Base-by-base conservation (phyloP, 495 filamentous ascomycete genomes). In the Sordaria brevicollis region DNA sequence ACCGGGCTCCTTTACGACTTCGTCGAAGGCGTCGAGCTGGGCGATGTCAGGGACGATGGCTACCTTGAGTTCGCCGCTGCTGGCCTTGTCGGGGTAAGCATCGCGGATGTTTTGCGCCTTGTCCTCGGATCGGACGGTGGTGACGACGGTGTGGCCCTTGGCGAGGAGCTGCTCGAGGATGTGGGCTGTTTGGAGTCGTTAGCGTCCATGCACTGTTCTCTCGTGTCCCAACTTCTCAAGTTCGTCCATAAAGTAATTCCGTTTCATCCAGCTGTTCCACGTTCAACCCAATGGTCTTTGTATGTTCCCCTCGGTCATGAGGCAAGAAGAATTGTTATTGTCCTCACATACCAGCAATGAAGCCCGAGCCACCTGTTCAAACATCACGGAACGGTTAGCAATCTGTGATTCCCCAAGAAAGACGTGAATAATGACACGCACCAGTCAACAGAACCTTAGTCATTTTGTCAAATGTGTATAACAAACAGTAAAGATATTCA, bases 31-130 rank as follows among this genome's bases (percentile, higher is more conserved):
- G 41, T 86, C 84, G 49, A 86, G 85, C 71, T 87, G 71, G 3
- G 92, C 92, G 73, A 97, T 92, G 79, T 98, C 93, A 67, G 90
- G 86, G 6, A 97, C 93, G 75, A 97, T 89, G 67, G 85, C 85
- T 71, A 91, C 93, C 68, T 86, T 86, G 13, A 98, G 88, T 74
- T 90, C 88, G 21, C 86, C 88, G 66, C 87, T 86, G 31, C 84
- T 76, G 38, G 84, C 73, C 3, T 82, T 76, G 4, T 74, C 70
- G 0, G 89, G 86, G 77, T 94, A 88, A 17, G 89, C 89, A 21
- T 87, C 79, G 19, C 88, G 86, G 76, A 97, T 93, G 71, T 83
- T 87, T 65, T 91, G 80, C 21, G 90, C 93, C 77, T 98, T 98
- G 25, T 88, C 87, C 67, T 91, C 84, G 4, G 87, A 89, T 65